These are phyloP conservation scores for Cairneyella variabilis DNA, from an alignment of 495 filamentous ascomycete genomes.

Conservation along the genomic window DNA sequence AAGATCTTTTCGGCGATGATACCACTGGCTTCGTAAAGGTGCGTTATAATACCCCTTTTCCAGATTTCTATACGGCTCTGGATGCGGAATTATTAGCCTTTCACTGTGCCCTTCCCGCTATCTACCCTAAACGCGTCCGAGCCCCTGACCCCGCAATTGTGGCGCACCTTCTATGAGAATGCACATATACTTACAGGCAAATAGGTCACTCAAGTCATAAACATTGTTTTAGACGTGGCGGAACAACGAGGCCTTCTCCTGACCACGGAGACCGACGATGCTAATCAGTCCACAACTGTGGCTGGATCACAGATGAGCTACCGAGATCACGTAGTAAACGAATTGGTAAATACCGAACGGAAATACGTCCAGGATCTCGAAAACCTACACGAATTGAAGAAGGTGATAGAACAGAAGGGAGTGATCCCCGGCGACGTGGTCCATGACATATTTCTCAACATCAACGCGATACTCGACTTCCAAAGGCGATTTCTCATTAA, in stretches of 20 bases:
- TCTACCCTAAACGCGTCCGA: too few species aligned
- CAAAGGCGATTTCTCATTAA: conserved; percentile 91
- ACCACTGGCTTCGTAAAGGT: conserved; percentile 98
- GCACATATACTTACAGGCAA: too few species aligned
- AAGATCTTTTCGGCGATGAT: conserved; percentile 86
- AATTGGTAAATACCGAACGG: conserved; percentile 88
- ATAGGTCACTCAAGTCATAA: conserved; percentile 66
- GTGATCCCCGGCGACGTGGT: conserved; percentile 85
- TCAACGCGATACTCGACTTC: conserved; percentile 91
- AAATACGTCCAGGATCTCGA: conserved; percentile 99
- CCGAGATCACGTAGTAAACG: conserved; percentile 81
- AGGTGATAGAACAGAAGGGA: conserved; percentile 79
- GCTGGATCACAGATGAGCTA: conserved; percentile 63
- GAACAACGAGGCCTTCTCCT: conserved; percentile 68
- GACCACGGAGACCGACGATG: conserved; percentile 42
- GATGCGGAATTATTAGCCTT: neutral
- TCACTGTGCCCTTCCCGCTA: too few species aligned
- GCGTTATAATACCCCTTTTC: conserved; percentile 17
- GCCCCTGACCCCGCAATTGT: too few species aligned
- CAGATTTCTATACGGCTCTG: neutral
- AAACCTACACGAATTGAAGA: conserved; percentile 89
- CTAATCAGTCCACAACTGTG: conserved; percentile 37
- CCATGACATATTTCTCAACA: conserved; percentile 93
- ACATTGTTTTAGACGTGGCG: conserved; percentile 83
- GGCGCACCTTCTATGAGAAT: too few species aligned